Evolutionary conservation across 73 alveolate species (phyloP), one percentile per base, ranked within the genome.

Genomic region (Diophrys sp.): DNA sequence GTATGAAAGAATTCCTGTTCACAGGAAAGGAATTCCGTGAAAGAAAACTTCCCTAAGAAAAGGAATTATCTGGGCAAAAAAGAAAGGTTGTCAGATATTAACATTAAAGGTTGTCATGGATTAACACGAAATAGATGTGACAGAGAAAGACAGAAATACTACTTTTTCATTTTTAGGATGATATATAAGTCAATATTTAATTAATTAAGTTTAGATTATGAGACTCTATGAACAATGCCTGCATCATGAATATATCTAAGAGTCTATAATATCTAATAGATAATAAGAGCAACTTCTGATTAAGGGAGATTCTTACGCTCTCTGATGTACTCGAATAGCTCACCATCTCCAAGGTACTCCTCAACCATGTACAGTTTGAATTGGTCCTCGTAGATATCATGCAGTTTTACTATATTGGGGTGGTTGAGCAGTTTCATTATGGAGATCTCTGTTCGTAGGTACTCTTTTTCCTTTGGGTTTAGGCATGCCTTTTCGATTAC

Each of bases 121-220:
- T n/a, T n/a, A n/a, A n/a, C n/a, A n/a, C n/a, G n/a, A n/a, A n/a
- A n/a, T n/a, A n/a, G n/a, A n/a, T n/a, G n/a, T n/a, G 31, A 14
- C 28, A 11, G 11, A 2, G n/a, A n/a, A n/a, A n/a, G n/a, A n/a
- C n/a, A n/a, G n/a, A n/a, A n/a, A n/a, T n/a, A n/a, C n/a, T n/a
- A 23, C 25, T 62, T 31, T 62, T 89, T 85, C 72, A 93, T 84
- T 79, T 90, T 74, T 78, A 93, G 85, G n/a, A n/a, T n/a, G n/a
- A n/a, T n/a, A n/a, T n/a, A n/a, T n/a, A n/a, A n/a, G n/a, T n/a
- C n/a, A n/a, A n/a, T n/a, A n/a, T n/a, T n/a, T n/a, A n/a, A n/a
- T n/a, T n/a, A n/a, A n/a, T n/a, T n/a, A n/a, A n/a, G 53, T 88
- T 88, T 72, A 88, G 95, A 33, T 94, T 94, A 79, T 90, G 87